Evolutionary conservation across 768 basidiomycete genomes (phyloP).

Genomic region (Ephemerocybe angulata): DNA sequence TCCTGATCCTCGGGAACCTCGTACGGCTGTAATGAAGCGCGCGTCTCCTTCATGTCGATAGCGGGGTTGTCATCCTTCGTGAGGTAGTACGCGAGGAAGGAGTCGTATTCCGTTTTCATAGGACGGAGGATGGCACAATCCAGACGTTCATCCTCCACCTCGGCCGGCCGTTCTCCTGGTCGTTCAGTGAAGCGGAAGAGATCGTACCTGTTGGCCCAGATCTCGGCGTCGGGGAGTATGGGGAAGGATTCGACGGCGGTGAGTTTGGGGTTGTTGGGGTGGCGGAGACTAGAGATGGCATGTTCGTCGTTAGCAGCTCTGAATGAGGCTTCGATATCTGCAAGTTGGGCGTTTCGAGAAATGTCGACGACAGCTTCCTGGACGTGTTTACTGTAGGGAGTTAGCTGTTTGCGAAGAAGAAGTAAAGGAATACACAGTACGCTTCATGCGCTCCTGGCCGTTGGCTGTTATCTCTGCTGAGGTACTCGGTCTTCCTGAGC

Average conservation of each 20-base stretch:
- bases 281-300: constrained; percentile 55
- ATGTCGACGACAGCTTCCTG: constrained; percentile 57
- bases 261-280: constrained; percentile 76
- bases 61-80: constrained; percentile 74
- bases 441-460: constrained; percentile 45
- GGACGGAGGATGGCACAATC: constrained; percentile 85
- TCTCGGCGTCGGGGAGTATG: constrained; percentile 76
- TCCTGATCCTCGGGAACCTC: constrained; percentile 53
- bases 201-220: constrained; percentile 90
- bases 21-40: constrained; percentile 39
- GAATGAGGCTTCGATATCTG: constrained; percentile 78
- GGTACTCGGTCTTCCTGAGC: constrained; percentile 90
- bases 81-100: constrained; percentile 83
- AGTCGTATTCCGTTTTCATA: constrained; percentile 85
- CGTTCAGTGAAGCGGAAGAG: constrained; percentile 82
- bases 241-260: constrained; percentile 80
- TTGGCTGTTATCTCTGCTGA: constrained; percentile 57
- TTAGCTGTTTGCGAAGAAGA: not conserved
- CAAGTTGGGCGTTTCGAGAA: constrained; percentile 69
- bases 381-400: constrained; percentile 42
- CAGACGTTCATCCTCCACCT: constrained; percentile 73
- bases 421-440: constrained; percentile 35
- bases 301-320: constrained; percentile 56
- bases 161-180: constrained; percentile 71
- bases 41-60: constrained; percentile 56